Conservation (phyloP, 2,329 filamentous ascomycete genomes). For the Trichophyton benhamiae region DNA sequence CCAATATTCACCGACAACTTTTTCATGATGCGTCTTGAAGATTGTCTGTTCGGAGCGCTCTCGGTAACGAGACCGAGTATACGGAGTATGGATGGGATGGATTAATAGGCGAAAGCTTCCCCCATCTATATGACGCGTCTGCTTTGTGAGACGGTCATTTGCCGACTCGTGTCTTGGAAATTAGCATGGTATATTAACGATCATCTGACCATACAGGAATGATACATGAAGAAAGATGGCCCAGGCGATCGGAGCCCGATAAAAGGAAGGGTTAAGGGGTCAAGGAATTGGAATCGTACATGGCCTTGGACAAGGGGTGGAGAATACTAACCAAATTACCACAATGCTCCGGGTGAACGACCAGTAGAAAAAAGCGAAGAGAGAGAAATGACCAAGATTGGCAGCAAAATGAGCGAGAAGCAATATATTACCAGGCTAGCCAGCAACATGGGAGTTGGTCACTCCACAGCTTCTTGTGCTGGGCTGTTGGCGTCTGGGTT, state of each 20-base stretch:
- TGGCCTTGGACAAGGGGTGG: neutral
- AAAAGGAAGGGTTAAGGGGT: neutral
- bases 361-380: neutral
- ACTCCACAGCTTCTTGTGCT: neutral
- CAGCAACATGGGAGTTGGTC: neutral
- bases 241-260: conserved; percentile 1
- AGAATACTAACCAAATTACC: conserved; percentile 2
- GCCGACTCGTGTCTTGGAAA: neutral
- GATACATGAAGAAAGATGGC: neutral
- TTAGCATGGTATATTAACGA: neutral
- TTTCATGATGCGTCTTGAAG: neutral
- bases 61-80: neutral
- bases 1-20: neutral
- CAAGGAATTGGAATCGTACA: neutral
- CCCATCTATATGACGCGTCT: neutral
- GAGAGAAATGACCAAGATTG: neutral
- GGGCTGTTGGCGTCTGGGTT: neutral
- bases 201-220: neutral
- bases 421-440: neutral
- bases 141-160: neutral
- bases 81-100: neutral
- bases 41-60: neutral
- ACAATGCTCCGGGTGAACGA: neutral
- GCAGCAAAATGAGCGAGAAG: neutral
- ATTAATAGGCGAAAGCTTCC: neutral